A percentile compares a stretch with the other conserved stretches of the same genome.
Conservation (phyloP, 768 basidiomycete genomes). For the Coprinopsis marcescibilis region DNA sequence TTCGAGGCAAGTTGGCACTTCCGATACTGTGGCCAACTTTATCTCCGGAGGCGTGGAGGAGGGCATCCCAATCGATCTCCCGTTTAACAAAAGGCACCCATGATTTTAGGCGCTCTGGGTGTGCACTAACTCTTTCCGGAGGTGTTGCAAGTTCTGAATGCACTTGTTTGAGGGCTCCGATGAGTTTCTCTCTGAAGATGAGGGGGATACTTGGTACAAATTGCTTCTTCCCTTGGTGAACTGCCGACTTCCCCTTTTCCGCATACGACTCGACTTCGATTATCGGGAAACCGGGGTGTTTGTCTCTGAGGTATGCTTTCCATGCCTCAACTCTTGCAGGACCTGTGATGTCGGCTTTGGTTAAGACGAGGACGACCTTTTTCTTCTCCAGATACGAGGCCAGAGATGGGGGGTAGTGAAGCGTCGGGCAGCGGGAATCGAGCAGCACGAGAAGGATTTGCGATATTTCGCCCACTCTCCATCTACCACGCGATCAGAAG, state of each 20-base stretch:
- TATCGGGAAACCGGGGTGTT: constrained; percentile 50
- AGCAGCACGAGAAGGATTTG: constrained; percentile 84
- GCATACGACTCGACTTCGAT: constrained; percentile 76
- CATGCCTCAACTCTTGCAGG: constrained; percentile 57
- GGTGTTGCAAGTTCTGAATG: constrained; percentile 67
- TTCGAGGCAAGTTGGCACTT: constrained; percentile 31
- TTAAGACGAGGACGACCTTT: constrained; percentile 69
- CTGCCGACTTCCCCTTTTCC: constrained; percentile 36
- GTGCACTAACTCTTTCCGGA: constrained; percentile 49
- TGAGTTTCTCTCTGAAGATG: constrained; percentile 55
- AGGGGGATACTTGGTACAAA: constrained; percentile 67
- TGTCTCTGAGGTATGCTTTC: constrained; percentile 50
- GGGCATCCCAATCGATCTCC: constrained; percentile 70
- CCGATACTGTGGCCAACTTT: constrained; percentile 42
- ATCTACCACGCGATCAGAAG: constrained; percentile 38
- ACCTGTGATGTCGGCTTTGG: constrained; percentile 85
- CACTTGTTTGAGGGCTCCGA: constrained; percentile 56
- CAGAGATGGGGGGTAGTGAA: constrained; percentile 84
- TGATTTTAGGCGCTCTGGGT: constrained; percentile 39
- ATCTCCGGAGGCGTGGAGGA: constrained; percentile 39
- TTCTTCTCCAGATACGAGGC: constrained; percentile 50
- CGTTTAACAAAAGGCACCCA: constrained; percentile 67
- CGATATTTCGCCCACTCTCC: constrained; percentile 91
- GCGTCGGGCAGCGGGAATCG: constrained; percentile 82
- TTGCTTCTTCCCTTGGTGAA: constrained; percentile 41